Percentiles rank a stretch among this genome's conserved stretches.
These are phyloP conservation scores for Fusarium tricinctum DNA, from an alignment of 2,329 filamentous ascomycete species.

Conservation along the genomic window DNA sequence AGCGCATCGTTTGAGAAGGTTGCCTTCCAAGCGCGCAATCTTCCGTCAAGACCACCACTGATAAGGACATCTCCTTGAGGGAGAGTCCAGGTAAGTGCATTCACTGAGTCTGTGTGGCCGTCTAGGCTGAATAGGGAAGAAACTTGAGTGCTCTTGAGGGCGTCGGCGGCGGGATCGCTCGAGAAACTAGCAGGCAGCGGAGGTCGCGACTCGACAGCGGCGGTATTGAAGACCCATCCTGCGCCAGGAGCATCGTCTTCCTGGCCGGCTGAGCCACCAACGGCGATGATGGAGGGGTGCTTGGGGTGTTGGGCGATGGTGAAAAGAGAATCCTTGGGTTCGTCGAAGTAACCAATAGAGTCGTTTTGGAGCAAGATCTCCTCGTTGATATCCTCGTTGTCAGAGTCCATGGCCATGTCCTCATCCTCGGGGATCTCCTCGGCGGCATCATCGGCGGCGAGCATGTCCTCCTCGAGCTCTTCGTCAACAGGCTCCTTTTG, in stretches of 20 bases:
- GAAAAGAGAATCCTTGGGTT: slow-evolving; percentile 92
- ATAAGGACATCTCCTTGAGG: slow-evolving; percentile 86
- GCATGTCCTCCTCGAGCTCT: slow-evolving; percentile 57
- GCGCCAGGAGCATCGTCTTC: slow-evolving; percentile 76
- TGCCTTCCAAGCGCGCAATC: slow-evolving; percentile 77
- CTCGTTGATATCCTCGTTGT: slow-evolving; percentile 81
- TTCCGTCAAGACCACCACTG: slow-evolving; percentile 90
- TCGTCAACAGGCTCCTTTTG: slow-evolving; percentile 46
- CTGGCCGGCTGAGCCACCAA: slow-evolving; percentile 79
- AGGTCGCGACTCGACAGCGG: slow-evolving; percentile 72
- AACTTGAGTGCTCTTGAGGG: slow-evolving; percentile 67
- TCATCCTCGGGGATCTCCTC: slow-evolving; percentile 79
- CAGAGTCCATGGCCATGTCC: slow-evolving; percentile 86
- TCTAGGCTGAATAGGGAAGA: slow-evolving; percentile 79
- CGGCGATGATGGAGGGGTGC: slow-evolving; percentile 82
- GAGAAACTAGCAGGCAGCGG: slow-evolving; percentile 84
- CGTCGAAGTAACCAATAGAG: slow-evolving; percentile 91
- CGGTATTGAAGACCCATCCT: slow-evolving; percentile 86
- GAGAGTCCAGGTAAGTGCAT: slow-evolving; percentile 85
- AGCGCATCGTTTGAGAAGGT: slow-evolving; percentile 62
- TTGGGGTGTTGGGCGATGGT: slow-evolving; percentile 93
- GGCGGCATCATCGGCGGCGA: slow-evolving; percentile 74
- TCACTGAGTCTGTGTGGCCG: slow-evolving; percentile 94
- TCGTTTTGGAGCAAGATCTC: slow-evolving; percentile 91
- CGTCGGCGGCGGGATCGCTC: slow-evolving; percentile 69